Evolutionary conservation across 2,329 filamentous ascomycete species (phyloP).

Genomic region (Aureobasidium musti): DNA sequence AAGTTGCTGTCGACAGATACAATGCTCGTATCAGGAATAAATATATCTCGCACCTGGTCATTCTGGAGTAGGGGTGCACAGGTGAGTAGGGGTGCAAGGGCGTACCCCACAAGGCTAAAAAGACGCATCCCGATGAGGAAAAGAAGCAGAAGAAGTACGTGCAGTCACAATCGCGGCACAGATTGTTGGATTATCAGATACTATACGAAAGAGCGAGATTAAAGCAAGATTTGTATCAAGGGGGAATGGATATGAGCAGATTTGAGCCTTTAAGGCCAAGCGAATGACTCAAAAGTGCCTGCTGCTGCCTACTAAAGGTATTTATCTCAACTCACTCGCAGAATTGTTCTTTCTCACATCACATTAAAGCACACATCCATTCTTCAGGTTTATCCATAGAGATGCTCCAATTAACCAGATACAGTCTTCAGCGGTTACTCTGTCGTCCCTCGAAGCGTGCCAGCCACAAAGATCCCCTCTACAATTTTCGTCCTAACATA

Average conservation of each 20-base stretch:
- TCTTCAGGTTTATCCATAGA: no score
- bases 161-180: neutral
- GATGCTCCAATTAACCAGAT: no score
- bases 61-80: conserved; percentile 47
- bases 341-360: no score
- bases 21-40: conserved; percentile 47
- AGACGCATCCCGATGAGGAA: neutral
- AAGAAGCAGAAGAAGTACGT: neutral
- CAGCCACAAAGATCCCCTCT: no score
- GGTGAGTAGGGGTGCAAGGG: conserved; percentile 27
- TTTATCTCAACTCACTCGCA: no score
- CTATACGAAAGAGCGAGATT: neutral
- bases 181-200: neutral
- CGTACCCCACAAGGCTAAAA: neutral
- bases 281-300: no score
- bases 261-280: no score
- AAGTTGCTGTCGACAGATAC: conserved; percentile 39
- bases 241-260: neutral
- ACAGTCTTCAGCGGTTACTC: no score
- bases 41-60: conserved; percentile 44
- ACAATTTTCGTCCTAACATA: no score
- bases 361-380: no score
- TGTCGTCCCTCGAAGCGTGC: no score
- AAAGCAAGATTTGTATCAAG: neutral
- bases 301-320: no score